Evolutionary conservation across 805 yeast genomes (phyloP).

Genomic region (Candida dajiaensis): DNA sequence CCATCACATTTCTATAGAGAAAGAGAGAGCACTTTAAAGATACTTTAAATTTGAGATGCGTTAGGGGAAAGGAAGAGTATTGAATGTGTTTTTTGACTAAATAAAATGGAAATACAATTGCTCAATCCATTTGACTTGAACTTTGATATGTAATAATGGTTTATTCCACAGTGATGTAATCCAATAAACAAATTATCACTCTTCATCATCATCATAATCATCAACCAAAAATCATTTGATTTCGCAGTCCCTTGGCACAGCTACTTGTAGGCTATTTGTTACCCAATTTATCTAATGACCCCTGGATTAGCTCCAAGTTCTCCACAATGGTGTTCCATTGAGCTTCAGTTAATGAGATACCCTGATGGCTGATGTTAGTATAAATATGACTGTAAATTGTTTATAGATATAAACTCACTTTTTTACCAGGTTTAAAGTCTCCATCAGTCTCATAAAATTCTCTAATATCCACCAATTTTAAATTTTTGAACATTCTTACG

Average conservation of each 20-base stretch:
- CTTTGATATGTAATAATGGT: too few species aligned
- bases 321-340: conserved; percentile 47
- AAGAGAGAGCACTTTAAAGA: too few species aligned
- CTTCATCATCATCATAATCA: background rate
- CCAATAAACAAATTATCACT: background rate
- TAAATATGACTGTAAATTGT: too few species aligned
- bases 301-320: conserved; percentile 40
- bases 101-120: too few species aligned
- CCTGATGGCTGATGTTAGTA: conserved; percentile 24
- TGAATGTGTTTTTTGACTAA: too few species aligned
- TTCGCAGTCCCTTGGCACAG: conserved; percentile 10
- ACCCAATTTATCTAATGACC: conserved; percentile 38
- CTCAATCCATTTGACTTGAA: too few species aligned
- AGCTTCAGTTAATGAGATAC: conserved; percentile 53
- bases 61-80: too few species aligned
- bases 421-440: conserved; percentile 73
- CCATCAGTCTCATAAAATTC: conserved; percentile 69
- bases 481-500: conserved; percentile 64
- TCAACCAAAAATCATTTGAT: background rate
- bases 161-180: too few species aligned
- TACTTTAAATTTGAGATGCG: too few species aligned
- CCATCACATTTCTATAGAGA: too few species aligned
- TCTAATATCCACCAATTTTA: conserved; percentile 71
- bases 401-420: conserved; percentile 35
- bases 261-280: conserved; percentile 25